A percentile compares a stretch with the other conserved stretches of the same genome.
These are phyloP conservation scores for Sporothrix euskadiensis DNA, from an alignment of 2,329 filamentous ascomycete species.

Conservation along the genomic window DNA sequence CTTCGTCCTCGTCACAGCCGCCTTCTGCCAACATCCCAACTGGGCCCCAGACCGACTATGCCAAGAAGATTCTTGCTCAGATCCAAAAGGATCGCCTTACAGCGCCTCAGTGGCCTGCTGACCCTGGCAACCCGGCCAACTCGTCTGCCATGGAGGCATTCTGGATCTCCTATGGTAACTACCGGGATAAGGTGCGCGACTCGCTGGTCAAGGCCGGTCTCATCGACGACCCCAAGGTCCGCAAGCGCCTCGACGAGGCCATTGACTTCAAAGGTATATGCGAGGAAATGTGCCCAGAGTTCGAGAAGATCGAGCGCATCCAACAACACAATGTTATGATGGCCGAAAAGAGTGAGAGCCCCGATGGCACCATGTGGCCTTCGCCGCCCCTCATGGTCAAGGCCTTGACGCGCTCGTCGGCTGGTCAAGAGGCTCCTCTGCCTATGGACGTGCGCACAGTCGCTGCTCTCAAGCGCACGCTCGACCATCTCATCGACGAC, in stretches of 20 bases:
- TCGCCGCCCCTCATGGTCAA: constrained; percentile 62
- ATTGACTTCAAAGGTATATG: constrained; percentile 68
- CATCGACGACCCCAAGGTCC: constrained; percentile 65
- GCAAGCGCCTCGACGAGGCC: constrained; percentile 62
- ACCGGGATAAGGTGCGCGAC: constrained; percentile 57
- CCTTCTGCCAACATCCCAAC: neutral
- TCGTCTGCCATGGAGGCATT: constrained; percentile 56
- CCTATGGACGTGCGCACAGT: constrained; percentile 68
- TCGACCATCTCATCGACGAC: constrained; percentile 64
- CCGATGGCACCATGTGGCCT: constrained; percentile 48
- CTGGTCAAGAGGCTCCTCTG: constrained; percentile 66
- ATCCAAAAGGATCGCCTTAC: constrained; percentile 56
- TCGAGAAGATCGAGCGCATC: constrained; percentile 64
- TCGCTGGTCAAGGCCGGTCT: constrained; percentile 60
- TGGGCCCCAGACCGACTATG: constrained; percentile 40
- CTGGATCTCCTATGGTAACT: constrained; percentile 57
- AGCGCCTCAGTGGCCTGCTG: constrained; percentile 57
- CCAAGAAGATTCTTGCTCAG: constrained; percentile 54
- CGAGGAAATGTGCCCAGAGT: constrained; percentile 69
- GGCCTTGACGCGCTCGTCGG: constrained; percentile 66
- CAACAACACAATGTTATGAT: constrained; percentile 60
- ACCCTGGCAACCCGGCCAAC: constrained; percentile 55
- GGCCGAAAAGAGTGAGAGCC: constrained; percentile 53
- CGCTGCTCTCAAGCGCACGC: constrained; percentile 56
- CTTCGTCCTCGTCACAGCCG: neutral